A percentile compares a stretch with the other conserved stretches of the same genome.
Conservation (phyloP, 768 basidiomycete genomes). For the Leccinum fibrillosum region DNA sequence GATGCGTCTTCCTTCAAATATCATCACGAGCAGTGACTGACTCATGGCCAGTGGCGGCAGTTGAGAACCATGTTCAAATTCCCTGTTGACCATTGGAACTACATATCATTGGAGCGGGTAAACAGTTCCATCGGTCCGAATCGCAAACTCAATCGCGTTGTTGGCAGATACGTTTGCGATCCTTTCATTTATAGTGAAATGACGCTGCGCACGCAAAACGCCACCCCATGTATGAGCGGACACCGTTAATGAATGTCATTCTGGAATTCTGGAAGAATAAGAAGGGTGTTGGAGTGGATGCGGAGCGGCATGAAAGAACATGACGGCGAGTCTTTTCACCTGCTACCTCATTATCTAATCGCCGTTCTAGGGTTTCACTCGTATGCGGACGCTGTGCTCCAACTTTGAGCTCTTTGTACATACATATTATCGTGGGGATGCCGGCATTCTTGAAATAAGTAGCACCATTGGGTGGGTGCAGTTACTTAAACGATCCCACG, state of each 20-base stretch:
- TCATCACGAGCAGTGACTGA: slow-evolving; percentile 13
- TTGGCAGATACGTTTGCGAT: neutral
- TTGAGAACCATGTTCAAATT: slow-evolving; percentile 29
- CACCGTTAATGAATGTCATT: slow-evolving; percentile 29
- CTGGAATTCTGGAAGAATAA: slow-evolving; percentile 22
- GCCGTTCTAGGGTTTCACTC: no score
- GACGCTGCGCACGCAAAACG: slow-evolving; percentile 28
- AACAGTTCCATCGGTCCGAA: slow-evolving; percentile 28
- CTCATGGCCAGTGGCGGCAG: slow-evolving; percentile 27
- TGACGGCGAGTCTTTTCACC: no score
- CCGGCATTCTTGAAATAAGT: no score
- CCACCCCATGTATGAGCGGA: slow-evolving; percentile 27
- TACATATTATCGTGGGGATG: no score
- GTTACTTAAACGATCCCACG: no score
- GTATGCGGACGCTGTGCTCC: no score
- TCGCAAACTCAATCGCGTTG: slow-evolving; percentile 44
- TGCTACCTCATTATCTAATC: no score
- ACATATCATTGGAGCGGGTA: slow-evolving; percentile 28
- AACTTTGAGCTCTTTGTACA: no score
- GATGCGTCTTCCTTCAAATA: neutral
- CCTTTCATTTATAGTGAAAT: neutral
- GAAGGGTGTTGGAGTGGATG: neutral
- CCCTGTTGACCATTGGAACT: slow-evolving; percentile 33
- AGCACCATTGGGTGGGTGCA: no score
- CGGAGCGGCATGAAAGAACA: neutral